phyloP scores from a whole-genome alignment of 2,329 filamentous ascomycete genomes.

The Alternaria sp. region DNA sequence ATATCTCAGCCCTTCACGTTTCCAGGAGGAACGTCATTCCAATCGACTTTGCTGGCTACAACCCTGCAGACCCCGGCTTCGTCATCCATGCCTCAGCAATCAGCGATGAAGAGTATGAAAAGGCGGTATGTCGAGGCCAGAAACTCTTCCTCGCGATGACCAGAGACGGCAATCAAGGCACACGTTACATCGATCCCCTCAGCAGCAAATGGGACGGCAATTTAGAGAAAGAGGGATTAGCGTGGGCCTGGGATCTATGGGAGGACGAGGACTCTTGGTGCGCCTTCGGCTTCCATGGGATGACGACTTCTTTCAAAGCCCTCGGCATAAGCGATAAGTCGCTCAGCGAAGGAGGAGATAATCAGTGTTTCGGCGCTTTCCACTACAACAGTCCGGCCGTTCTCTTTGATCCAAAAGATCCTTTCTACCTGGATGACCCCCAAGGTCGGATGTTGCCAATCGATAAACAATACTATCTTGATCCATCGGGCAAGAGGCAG shows the following conservation, averaged over 20 bases:
- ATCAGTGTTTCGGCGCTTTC: background rate
- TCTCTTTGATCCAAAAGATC: background rate
- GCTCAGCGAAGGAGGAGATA: background rate
- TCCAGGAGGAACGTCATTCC: background rate
- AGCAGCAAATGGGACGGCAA: background rate
- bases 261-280: background rate
- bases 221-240: background rate
- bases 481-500: background rate
- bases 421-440: background rate
- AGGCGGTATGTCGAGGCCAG: background rate
- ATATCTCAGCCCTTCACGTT: background rate
- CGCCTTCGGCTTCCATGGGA: background rate
- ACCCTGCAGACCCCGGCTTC: background rate
- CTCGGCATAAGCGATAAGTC: background rate
- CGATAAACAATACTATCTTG: background rate
- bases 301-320: background rate
- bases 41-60: background rate
- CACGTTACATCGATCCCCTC: background rate
- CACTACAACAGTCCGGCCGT: background rate
- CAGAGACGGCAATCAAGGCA: background rate
- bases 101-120: background rate
- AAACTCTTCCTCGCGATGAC: background rate
- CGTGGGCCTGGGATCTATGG: background rate
- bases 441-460: background rate
- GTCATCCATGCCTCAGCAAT: background rate